Evolutionary conservation across 2,329 filamentous ascomycete genomes (phyloP), one percentile per base, ranked within the genome.

Genomic region (Diplocarpon mali): DNA sequence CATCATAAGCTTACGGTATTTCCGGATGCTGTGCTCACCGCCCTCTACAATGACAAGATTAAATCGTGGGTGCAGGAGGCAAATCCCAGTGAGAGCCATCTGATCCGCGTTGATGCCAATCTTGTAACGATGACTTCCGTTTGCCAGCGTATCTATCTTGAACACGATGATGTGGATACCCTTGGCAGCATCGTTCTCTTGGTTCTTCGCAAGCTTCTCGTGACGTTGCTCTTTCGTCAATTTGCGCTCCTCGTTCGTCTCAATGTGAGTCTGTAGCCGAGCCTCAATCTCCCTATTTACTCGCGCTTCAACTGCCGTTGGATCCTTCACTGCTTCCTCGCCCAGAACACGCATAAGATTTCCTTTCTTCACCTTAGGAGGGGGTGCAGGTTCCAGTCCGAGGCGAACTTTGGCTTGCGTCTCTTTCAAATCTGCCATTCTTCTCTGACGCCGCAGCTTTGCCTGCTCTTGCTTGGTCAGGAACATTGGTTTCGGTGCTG

Each of bases 301-400:
- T 17, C 87, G 80, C 40, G 88, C 87, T 67, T 98, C 92, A 37
- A 98, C 92, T 3, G 92, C 92, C 0, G 93, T 98, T 6, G 92
- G 92, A 65, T 98, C 92, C 61, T 95, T 93, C 54, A 98, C 90
- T 14, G 82, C 82, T 46, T 62, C 61, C 47, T 95, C 87, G 51
- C 92, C 92, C 45, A 95, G 73, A 27, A 98, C 92, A 46, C 89
- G 83, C 92, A 98, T 98, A 61, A 98, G 76, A 64, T 98, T 98
- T 46, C 83, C 85, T 65, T 93, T 93, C 68, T 95, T 96, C 55
- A 98, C 87, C 66, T 96, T 98, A 10, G 92, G 90, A 20, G 89
- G 84, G 24, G 89, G 88, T 15, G 90, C 86, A 2, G 89, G 87
- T 48, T 90, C 83, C 12, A 98, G 73, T 15, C 92, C 92, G 10